A percentile compares a stretch with the other conserved stretches of the same genome.
These are phyloP conservation scores for Tuber calosporum DNA, from an alignment of 495 filamentous ascomycete genomes.

Conservation along the genomic window DNA sequence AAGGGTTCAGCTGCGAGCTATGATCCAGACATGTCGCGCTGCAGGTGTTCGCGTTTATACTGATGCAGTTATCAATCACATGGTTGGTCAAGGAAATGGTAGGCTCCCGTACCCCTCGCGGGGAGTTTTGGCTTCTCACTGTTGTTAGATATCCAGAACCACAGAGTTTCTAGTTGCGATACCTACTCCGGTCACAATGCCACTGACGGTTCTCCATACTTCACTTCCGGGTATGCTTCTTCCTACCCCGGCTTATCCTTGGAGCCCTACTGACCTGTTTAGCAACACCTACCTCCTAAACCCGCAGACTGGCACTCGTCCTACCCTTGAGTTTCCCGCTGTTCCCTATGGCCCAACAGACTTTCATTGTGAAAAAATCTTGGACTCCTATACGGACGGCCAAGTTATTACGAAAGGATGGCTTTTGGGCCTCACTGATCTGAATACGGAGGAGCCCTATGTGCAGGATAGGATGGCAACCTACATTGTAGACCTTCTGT, in stretches of 20 bases:
- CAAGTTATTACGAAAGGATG: constrained; percentile 42
- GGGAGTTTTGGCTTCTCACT: neutral
- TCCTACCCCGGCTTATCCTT: neutral
- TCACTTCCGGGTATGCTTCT: constrained; percentile 34
- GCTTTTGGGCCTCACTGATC: constrained; percentile 39
- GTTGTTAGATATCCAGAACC: constrained; percentile 41
- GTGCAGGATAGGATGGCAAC: constrained; percentile 42
- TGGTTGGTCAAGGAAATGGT: constrained; percentile 38
- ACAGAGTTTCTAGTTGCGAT: constrained; percentile 33
- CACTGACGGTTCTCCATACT: constrained; percentile 42
- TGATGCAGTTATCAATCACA: constrained; percentile 42
- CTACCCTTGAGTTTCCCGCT: constrained; percentile 41
- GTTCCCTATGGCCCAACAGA: constrained; percentile 43
- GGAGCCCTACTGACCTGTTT: neutral
- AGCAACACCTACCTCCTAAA: constrained; percentile 41
- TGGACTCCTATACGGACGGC: constrained; percentile 40
- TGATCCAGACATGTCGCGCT: constrained; percentile 42
- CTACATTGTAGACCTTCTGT: constrained; percentile 41
- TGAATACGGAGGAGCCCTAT: constrained; percentile 43
- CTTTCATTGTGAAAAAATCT: constrained; percentile 41
- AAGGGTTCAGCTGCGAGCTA: constrained; percentile 37
- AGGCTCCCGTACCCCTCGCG: neutral
- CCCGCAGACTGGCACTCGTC: constrained; percentile 40
- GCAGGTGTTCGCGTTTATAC: constrained; percentile 42
- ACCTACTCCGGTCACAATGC: constrained; percentile 40